phyloP scores from a whole-genome alignment of 768 basidiomycete genomes.

The Lentinula sp. region DNA sequence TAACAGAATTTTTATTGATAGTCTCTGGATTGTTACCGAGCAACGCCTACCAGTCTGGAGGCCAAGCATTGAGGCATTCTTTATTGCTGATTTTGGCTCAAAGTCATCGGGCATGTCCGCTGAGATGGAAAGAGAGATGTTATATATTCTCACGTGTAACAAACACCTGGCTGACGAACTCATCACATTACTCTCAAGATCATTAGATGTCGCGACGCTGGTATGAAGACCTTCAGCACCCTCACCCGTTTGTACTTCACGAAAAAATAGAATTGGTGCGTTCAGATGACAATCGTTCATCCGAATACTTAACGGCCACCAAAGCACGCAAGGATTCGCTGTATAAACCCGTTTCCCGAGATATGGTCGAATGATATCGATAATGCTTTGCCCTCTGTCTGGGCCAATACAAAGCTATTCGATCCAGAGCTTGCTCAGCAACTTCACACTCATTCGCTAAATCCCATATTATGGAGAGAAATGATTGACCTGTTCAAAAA shows the following conservation, averaged over 20 bases:
- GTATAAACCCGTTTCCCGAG: not conserved
- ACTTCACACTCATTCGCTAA: constrained; percentile 13
- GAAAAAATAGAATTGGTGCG: constrained; percentile 27
- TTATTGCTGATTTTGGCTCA: constrained; percentile 47
- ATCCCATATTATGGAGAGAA: constrained; percentile 32
- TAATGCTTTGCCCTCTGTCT: not conserved
- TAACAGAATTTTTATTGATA: not conserved
- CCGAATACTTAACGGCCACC: not conserved
- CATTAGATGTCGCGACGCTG: constrained; percentile 14
- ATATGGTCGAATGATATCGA: not conserved
- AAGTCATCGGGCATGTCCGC: constrained; percentile 18
- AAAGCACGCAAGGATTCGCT: not conserved
- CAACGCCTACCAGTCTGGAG: constrained; percentile 39
- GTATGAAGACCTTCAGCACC: constrained; percentile 27
- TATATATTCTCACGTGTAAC: not conserved
- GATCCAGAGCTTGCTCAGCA: not conserved
- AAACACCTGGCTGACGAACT: not conserved
- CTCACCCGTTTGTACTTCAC: constrained; percentile 34
- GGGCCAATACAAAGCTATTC: not conserved
- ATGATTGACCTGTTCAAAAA: constrained; percentile 45
- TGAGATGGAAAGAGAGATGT: not conserved
- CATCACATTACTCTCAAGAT: not conserved
- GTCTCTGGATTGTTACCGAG: not conserved
- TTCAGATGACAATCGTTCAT: not conserved
- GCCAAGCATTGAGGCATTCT: constrained; percentile 50